A percentile compares a stretch with the other conserved stretches of the same genome.
phyloP scores from a whole-genome alignment of 2,329 filamentous ascomycete genomes.

The Akanthomyces lecanii region DNA sequence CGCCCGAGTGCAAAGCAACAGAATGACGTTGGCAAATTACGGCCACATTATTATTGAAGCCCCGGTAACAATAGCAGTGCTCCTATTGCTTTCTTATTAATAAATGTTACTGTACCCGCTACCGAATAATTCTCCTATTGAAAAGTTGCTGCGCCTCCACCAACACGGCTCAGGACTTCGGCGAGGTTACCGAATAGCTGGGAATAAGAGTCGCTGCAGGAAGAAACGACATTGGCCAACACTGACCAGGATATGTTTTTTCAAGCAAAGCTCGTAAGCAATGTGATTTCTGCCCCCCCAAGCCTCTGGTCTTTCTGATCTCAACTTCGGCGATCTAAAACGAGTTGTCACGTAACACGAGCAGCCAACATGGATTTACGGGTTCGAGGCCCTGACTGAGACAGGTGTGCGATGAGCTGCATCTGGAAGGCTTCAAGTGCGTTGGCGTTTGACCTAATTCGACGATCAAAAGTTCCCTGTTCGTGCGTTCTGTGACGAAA shows the following conservation, averaged over 20 bases:
- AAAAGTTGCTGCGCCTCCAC: conserved; percentile 1
- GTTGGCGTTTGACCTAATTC: neutral
- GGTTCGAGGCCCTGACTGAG: neutral
- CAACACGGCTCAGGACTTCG: neutral
- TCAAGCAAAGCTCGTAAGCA: neutral
- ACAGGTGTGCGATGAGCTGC: conserved; percentile 1
- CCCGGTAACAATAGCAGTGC: neutral
- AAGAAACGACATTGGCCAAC: neutral
- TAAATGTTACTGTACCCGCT: neutral
- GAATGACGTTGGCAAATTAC: neutral
- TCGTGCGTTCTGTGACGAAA: neutral
- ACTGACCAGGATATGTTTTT: neutral
- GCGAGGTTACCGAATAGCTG: neutral
- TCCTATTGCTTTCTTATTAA: neutral
- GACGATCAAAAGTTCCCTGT: too few relatives aligned
- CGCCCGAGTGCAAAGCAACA: neutral
- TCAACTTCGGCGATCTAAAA: neutral
- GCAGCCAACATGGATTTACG: neutral
- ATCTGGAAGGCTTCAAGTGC: neutral
- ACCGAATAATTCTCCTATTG: neutral
- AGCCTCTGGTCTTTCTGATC: neutral
- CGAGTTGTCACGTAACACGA: conserved; percentile 3
- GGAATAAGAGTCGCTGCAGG: neutral
- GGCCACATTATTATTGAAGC: too few relatives aligned
- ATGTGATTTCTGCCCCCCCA: neutral